Evolutionary conservation across 1,284 basidiomycete genomes (phyloP), one percentile per base, ranked within the genome.

Genomic region (Irpex sp.): DNA sequence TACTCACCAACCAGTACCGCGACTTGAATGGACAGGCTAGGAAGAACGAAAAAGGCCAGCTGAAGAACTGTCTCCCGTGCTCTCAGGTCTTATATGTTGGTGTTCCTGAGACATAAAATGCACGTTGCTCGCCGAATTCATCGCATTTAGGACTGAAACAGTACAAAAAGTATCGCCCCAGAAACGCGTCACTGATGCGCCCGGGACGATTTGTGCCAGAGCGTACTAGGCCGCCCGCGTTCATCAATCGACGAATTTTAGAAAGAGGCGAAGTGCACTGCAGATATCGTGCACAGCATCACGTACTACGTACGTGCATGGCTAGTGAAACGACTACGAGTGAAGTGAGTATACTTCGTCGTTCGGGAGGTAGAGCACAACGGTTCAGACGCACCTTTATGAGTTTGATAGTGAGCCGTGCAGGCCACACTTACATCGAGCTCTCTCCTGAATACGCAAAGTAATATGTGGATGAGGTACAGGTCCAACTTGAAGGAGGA

Each of bases 1-100:
- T n/a, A 58, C 61, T 21, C 31, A 62, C 61, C 58, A 62, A 59
- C 61, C 61, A 58, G 61, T 59, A 62, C 61, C 61, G 9, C 50
- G 50, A 59, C 61, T 55, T 11, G 51, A 49, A 49, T 56, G 54
- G 17, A 13, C 26, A n/a, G 21, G 26, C 43, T 51, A 46, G 43
- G 59, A 59, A 57, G 60, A 57, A 33, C 50, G 39, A 21, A 51
- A 51, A 51, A 62, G 58, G 17, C 61, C 57, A 62, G 61, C 61
- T 62, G 57, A 51, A 55, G 57, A 55, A 53, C 37, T 37, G n/a
- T 15, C 9, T n/a, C 4, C 19, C 19, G 1, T 19, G 4, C 26
- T 15, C 15, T 19, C n/a, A 7, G 46, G 13, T 50, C 43, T 62
- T 62, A 62, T 62, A 62, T 62, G 50, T 35, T 1, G 33, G 33